Percentiles rank a stretch among this genome's conserved stretches.
These are phyloP conservation scores for Teunomyces tritomae DNA, from an alignment of 805 yeast species.

Conservation along the genomic window DNA sequence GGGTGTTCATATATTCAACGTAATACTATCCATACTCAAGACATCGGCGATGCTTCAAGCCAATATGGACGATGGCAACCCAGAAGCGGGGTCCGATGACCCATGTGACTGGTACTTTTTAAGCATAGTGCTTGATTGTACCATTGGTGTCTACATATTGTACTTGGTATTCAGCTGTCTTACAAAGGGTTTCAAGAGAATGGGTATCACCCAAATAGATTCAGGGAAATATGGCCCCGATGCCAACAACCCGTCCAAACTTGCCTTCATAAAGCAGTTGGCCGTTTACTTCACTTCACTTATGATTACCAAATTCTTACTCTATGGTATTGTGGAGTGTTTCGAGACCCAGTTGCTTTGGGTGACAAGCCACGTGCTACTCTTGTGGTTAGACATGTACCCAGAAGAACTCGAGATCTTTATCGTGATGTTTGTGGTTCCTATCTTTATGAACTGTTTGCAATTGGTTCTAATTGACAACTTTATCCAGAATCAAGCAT, in stretches of 20 bases:
- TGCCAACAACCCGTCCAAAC: constrained; percentile 52
- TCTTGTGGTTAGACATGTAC: constrained; percentile 80
- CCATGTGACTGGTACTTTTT: constrained; percentile 96
- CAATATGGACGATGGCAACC: constrained; percentile 4
- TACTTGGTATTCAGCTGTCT: constrained; percentile 49
- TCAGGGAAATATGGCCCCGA: constrained; percentile 63
- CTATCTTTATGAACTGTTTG: constrained; percentile 68
- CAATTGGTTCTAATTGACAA: constrained; percentile 73
- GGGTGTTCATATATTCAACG: constrained; percentile 77
- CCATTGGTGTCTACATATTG: constrained; percentile 85
- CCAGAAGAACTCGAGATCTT: constrained; percentile 78
- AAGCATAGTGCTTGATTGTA: constrained; percentile 85
- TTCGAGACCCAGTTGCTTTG: constrained; percentile 52
- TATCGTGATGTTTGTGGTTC: constrained; percentile 81
- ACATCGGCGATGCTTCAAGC: constrained; percentile 14
- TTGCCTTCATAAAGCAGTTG: constrained; percentile 70
- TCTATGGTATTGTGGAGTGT: constrained; percentile 61
- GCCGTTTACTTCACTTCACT: constrained; percentile 62
- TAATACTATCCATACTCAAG: constrained; percentile 64
- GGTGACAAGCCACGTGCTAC: constrained; percentile 64
- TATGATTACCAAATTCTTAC: constrained; percentile 61
- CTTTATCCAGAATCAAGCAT: constrained; percentile 57
- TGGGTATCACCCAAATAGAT: constrained; percentile 38
- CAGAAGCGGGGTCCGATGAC: constrained; percentile 25
- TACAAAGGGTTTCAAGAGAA: constrained; percentile 44